phyloP scores from a whole-genome alignment of 768 basidiomycete species.

The Russula sp. region DNA sequence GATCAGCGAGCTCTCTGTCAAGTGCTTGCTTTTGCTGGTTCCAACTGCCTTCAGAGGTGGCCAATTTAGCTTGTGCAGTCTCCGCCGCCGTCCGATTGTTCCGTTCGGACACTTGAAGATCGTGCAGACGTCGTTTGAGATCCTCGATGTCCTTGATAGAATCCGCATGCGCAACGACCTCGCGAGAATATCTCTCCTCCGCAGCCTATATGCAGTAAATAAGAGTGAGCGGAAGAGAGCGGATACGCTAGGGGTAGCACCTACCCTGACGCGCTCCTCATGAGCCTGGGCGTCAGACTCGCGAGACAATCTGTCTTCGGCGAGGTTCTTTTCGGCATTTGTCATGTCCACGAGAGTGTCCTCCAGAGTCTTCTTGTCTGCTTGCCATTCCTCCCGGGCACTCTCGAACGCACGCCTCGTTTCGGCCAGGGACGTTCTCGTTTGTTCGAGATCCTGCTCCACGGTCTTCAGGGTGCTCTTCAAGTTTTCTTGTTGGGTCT shows the following conservation, averaged over 20 bases:
- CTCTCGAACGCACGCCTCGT: conserved; percentile 60
- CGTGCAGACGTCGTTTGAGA: conserved; percentile 56
- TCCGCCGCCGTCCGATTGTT: conserved; percentile 59
- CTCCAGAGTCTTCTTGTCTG: conserved; percentile 78
- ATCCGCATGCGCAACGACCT: conserved; percentile 82
- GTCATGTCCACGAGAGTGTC: conserved; percentile 78
- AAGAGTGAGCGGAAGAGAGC: conserved; percentile 2
- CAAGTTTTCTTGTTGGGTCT: conserved; percentile 62
- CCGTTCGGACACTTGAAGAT: conserved; percentile 46
- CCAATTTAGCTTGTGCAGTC: conserved; percentile 68
- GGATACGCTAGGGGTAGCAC: conserved; percentile 9
- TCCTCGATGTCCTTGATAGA: conserved; percentile 65
- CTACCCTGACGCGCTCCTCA: conserved; percentile 64
- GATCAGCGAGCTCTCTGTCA: conserved; percentile 69
- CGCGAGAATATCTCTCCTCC: conserved; percentile 74
- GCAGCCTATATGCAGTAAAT: conserved; percentile 43
- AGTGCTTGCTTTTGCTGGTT: conserved; percentile 67
- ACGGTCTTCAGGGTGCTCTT: conserved; percentile 53
- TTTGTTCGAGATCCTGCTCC: conserved; percentile 48
- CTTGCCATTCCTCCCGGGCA: conserved; percentile 64
- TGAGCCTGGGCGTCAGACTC: conserved; percentile 61
- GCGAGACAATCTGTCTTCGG: conserved; percentile 55
- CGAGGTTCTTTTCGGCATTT: conserved; percentile 62
- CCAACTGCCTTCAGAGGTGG: conserved; percentile 74
- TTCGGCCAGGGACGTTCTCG: conserved; percentile 47